Evolutionary conservation across 1,284 basidiomycete genomes (phyloP), one percentile per base, ranked within the genome.

Genomic region (Malassezia pachydermatis): DNA sequence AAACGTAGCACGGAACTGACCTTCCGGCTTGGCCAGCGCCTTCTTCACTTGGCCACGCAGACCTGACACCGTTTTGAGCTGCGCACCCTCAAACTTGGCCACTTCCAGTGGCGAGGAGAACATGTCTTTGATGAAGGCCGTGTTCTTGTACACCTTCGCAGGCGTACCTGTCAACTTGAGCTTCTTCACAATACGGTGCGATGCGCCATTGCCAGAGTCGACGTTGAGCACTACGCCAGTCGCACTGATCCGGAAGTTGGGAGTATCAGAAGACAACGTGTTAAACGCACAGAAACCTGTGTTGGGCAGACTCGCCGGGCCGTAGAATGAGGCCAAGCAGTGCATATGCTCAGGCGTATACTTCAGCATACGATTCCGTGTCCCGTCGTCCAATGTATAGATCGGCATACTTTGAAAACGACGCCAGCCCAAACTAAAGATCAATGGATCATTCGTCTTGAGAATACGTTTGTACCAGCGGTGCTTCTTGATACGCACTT

Each of bases 281-380:
- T 92, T 96, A 78, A 99, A 96, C 1, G 92, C 86, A 72, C 89
- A 95, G 75, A 98, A 55, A 6, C 92, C 90, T 0, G 88, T 95
- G 73, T 95, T 95, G 14, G 65, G 68, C 29, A 62, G 57, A 7
- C 58, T 53, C 24, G 58, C 47, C 8, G 68, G 66, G 1, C 60
- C 66, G 36, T 65, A 71, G 74, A 98, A 96, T 0, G 90, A 92
- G 2, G 92, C 92, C 63, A 84, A 87, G 67, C 92, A 98, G 72
- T 98, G 94, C 88, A 94, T 95, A 68, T 99, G 92, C 74, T 98
- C 94, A 0, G 92, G 92, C 0, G 94, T 96, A 72, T 99, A 99
- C 76, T 99, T 98, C 73, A 99, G 84, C 85, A 96, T 87, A 38
- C 94, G 85, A 81, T 98, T 96, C 23, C 94, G 56, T 42, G 60